Base-by-base conservation (phyloP, 75 land plant species). In the Selaginella moellendorffii region DNA sequence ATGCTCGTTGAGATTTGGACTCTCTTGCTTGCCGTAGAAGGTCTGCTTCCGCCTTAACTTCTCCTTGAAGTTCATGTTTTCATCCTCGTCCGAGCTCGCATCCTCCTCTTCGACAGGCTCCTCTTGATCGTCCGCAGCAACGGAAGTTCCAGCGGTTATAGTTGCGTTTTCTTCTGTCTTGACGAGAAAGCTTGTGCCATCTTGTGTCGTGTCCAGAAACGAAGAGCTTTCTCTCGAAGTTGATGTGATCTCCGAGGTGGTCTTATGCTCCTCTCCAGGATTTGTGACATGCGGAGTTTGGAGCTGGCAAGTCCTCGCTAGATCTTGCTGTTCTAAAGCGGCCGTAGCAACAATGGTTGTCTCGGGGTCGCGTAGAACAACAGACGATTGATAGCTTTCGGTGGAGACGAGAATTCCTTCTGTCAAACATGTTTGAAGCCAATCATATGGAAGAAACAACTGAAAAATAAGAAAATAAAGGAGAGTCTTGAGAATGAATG, bases 1-100 rank as follows among this genome's bases (percentile, higher is more conserved):
- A 56, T 56, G 59, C 59, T 24, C 21, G n/a, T 56, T 19, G n/a
- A 56, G 59, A 56, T 56, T 56, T 19, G 24, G 17, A 56, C 5
- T 56, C 14, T 24, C 59, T 8, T 21, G 24, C n/a, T 19, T 56
- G 21, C 59, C 59, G n/a, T 56, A 36, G 14, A 36, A 36, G 10
- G 14, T 36, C 46, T 36, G 46, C 14, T 36, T 36, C 5, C 46
- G 46, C 14, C 46, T 36, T 5, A 36, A 14, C 14, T 36, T 36
- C 5, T 36, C 46, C 14, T 14, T 36, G 46, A 36, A 36, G 46
- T 36, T 36, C 5, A 36, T 5, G 14, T 36, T 36, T 5, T 36
- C 46, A 36, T 36, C 46, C 14, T 36, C 46, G n/a, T 36, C 46
- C 5, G 46, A 36, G 14, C 46, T 36, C 46, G 5, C 46, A 36